Base-by-base conservation (phyloP, 2,329 filamentous ascomycete genomes). In the Talaromyces pinophilus region DNA sequence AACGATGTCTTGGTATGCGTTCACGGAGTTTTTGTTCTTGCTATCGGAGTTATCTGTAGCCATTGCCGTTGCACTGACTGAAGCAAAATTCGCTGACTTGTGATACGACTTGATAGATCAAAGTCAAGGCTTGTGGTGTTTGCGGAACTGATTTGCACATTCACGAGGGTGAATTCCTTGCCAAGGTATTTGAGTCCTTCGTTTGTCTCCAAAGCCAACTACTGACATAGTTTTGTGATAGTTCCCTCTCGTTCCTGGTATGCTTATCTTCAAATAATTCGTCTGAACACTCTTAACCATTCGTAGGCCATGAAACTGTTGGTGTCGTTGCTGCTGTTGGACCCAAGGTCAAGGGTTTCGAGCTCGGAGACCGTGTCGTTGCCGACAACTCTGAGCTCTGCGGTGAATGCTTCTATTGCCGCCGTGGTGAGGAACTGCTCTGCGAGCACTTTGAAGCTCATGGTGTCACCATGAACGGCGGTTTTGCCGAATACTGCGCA, bases 401-500 rank as follows among this genome's bases (percentile, higher is more conserved):
- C 77, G 86, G 86, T 59, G 85, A 88, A 77, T 92, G 89, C 80
- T 90, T 90, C 82, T 90, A 91, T 81, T 92, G 89, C 80, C 86
- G 87, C 69, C 86, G 88, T 65, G 88, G 89, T 62, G 84, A 91
- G 74, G 82, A 86, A 35, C 79, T 91, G 57, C 85, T 91, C 65
- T 92, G 89, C 76, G 88, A 90, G 77, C 84, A 89, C 74, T 88
- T 90, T 76, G 84, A 87, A 70, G 87, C 87, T 22, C 88, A 90
- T 70, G 88, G 75, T 68, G 78, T 78, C 46, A 76, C 75, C 75
- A 82, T 90, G 77, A 86, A 89, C 69, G 89, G 89, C 71, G 89
- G 89, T 35, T 92, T 92, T 72, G 90, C 89, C 61, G 88, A 92
- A 76, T 92, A 90, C 82, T 85, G 83, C 69, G 81, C 82, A 15